Base-by-base conservation (phyloP, 768 basidiomycete species). In the Dacryopinax primogenitus region DNA sequence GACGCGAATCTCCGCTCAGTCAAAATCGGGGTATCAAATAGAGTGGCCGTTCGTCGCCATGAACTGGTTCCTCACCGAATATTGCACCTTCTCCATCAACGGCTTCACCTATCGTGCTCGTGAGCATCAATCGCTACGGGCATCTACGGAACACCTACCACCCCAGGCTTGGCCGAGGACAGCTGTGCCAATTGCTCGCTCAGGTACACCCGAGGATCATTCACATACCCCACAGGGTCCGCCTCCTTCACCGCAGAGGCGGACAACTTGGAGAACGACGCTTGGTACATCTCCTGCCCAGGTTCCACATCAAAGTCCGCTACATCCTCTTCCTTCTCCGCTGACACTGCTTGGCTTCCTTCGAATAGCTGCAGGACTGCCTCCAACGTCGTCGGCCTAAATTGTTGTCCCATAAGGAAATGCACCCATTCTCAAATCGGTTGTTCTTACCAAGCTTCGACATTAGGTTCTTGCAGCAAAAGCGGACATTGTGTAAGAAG, bases 211-310 rank as follows among this genome's bases (percentile, higher is more conserved):
- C 73, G 73, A 30, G 72, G 70, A 45, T 79, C 77, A 4, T 66
- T 63, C 6, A 78, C 69, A 18, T 72, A 67, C 16, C 70, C 70
- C 6, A 75, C 83, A 0, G 85, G 85, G 72, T 92, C 90, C 0
- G 72, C 74, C 41, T 79, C 78, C 0, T 74, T 74, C 0, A 75
- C 76, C 68, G 90, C 88, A 1, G 87, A 86, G 0, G 95, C 90
- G 0, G 92, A 94, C 18, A 97, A 81, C 35, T 88, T 83, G 63
- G 92, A 92, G 77, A 94, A 98, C 2, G 92, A 89, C 0, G 92
- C 90, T 72, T 98, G 96, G 75, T 97, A 97, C 0, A 92, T 90
- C 0, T 88, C 89, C 35, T 90, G 72, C 0, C 83, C 83, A 0
- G 78, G 77, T 47, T 83, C 77, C 7, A 79, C 73, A 58, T 85